Conservation (phyloP, 257 asterid genomes). For the Fraxinus quadrangulata region DNA sequence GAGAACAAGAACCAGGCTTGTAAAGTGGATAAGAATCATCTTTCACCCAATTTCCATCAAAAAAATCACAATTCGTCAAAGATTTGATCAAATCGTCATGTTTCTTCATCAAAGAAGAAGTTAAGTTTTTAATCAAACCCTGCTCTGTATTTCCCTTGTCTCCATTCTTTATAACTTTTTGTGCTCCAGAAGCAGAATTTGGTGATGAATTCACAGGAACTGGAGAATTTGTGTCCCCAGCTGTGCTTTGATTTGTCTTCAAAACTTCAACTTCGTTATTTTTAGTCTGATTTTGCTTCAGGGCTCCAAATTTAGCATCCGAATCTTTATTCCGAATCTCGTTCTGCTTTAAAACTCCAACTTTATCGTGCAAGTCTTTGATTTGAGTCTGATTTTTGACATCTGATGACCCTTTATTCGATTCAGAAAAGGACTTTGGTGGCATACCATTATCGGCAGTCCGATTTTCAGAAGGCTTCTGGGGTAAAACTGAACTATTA, state of each 20-base stretch:
- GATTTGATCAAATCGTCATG: slow-evolving; percentile 57
- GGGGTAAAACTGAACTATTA: slow-evolving; percentile 28
- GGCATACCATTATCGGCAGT: slow-evolving; percentile 19
- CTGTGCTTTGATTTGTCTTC: slow-evolving; percentile 39
- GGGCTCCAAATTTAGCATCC: neutral
- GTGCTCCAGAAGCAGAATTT: slow-evolving; percentile 20
- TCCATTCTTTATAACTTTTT: slow-evolving; percentile 30
- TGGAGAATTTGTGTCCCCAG: slow-evolving; percentile 27
- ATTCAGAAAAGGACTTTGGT: slow-evolving; percentile 24
- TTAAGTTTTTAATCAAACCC: slow-evolving; percentile 40
- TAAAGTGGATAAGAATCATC: slow-evolving; percentile 83
- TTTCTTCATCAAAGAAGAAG: slow-evolving; percentile 49
- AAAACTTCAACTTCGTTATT: slow-evolving; percentile 37
- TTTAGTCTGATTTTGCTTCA: slow-evolving; percentile 28
- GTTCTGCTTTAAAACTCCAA: slow-evolving; percentile 39
- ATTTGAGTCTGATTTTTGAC: slow-evolving; percentile 38
- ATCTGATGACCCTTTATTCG: slow-evolving; percentile 19
- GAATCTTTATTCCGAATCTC: slow-evolving; percentile 23
- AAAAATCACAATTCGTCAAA: slow-evolving; percentile 64
- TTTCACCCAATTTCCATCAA: slow-evolving; percentile 89
- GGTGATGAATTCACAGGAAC: slow-evolving; percentile 30
- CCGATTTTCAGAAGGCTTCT: slow-evolving; percentile 17
- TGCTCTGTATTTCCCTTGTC: slow-evolving; percentile 42
- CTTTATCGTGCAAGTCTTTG: slow-evolving; percentile 33
- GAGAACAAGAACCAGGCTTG: slow-evolving; percentile 85